Percentiles rank a stretch among this genome's conserved stretches.
Conservation (phyloP, 2,329 filamentous ascomycete genomes). For the Curvularia hawaiiensis region DNA sequence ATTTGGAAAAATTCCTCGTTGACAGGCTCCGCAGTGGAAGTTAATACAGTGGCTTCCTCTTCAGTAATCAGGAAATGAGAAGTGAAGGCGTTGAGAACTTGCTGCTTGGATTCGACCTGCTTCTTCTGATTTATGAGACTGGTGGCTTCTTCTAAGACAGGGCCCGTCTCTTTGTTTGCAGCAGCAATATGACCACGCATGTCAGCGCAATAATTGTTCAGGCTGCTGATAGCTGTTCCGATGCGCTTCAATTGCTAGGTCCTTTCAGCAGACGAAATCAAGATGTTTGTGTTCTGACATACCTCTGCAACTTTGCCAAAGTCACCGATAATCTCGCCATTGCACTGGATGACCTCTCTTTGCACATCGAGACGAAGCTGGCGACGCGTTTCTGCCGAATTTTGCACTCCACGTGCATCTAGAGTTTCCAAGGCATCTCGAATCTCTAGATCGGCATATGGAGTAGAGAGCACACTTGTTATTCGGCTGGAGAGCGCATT, state of each 20-base stretch:
- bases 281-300: not conserved
- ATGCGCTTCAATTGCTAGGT: conserved; percentile 83
- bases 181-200: conserved; percentile 78
- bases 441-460: conserved; percentile 91
- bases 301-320: conserved; percentile 85
- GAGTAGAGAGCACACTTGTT: conserved; percentile 84
- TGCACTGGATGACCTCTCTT: conserved; percentile 90
- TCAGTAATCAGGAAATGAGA: conserved; percentile 85
- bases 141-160: conserved; percentile 78
- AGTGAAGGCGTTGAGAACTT: conserved; percentile 76
- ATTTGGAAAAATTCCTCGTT: conserved; percentile 83
- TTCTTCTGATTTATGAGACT: conserved; percentile 73
- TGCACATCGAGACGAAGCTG: conserved; percentile 83
- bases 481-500: conserved; percentile 82
- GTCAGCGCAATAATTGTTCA: conserved; percentile 79
- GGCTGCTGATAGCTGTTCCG: conserved; percentile 73
- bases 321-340: conserved; percentile 85
- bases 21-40: conserved; percentile 78
- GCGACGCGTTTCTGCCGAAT: conserved; percentile 78
- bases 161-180: conserved; percentile 75
- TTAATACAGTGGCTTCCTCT: conserved; percentile 76
- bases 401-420: conserved; percentile 72
- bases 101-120: conserved; percentile 79
- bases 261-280: conserved; percentile 29
- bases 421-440: conserved; percentile 80